These are phyloP conservation scores for Aspergillus avenaceus DNA, from an alignment of 495 filamentous ascomycete genomes.

Conservation along the genomic window DNA sequence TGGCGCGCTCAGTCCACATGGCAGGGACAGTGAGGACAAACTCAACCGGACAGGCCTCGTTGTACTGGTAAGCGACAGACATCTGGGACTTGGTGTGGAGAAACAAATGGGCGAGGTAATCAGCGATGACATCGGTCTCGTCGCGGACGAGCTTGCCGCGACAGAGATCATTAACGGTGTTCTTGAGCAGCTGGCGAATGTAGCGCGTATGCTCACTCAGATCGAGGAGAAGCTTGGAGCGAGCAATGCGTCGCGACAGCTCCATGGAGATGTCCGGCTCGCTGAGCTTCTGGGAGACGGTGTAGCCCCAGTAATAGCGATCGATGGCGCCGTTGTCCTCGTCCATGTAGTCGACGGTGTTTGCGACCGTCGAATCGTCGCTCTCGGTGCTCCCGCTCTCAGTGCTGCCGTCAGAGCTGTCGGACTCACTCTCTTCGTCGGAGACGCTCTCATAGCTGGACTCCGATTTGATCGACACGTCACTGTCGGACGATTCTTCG, in stretches of 20 bases:
- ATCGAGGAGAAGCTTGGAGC: conserved; percentile 1
- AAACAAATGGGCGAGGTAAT: not conserved
- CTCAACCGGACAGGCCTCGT: not conserved
- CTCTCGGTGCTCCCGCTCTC: too few species aligned
- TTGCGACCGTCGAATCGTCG: not conserved
- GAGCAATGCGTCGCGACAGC: not conserved
- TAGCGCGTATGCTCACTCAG: not conserved
- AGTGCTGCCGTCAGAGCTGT: not conserved
- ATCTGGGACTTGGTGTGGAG: not conserved
- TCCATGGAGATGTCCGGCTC: not conserved
- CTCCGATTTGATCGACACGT: not conserved
- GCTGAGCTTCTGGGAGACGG: not conserved
- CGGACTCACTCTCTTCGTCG: not conserved
- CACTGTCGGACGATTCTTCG: not conserved
- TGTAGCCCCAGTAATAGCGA: conserved; percentile 2
- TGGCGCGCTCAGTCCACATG: not conserved
- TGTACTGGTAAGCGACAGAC: not conserved
- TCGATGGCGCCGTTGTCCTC: not conserved
- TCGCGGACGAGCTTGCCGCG: not conserved
- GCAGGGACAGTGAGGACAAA: not conserved
- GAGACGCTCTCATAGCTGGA: too few species aligned
- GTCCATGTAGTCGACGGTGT: not conserved
- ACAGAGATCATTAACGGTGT: not conserved
- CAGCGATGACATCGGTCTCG: conserved; percentile 3
- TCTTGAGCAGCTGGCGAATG: not conserved